A percentile compares a stretch with the other conserved stretches of the same genome.
Evolutionary conservation across 768 basidiomycete species (phyloP).

Genomic region (Pleurotus tuoliensis): DNA sequence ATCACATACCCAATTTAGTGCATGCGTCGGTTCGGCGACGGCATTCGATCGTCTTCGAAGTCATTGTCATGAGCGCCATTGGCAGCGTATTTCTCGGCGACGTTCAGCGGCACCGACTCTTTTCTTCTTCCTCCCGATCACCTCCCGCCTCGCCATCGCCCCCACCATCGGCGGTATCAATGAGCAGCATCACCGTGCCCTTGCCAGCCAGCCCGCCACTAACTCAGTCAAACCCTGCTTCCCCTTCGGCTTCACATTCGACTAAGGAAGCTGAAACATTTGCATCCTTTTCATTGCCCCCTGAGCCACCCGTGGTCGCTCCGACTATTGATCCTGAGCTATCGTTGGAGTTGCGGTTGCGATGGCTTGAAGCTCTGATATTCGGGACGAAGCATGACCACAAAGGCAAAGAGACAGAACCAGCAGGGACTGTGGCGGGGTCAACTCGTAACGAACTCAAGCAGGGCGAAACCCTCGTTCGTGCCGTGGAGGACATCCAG

Average conservation of each 20-base stretch:
- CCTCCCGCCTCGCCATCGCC: slow-evolving; percentile 36
- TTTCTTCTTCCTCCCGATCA: slow-evolving; percentile 47
- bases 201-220: slow-evolving; percentile 18
- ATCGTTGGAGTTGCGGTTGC: slow-evolving; percentile 69
- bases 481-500: slow-evolving; percentile 60
- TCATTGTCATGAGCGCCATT: slow-evolving; percentile 43
- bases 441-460: slow-evolving; percentile 29
- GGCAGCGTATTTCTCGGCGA: slow-evolving; percentile 85
- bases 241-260: not conserved
- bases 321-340: slow-evolving; percentile 56
- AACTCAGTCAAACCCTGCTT: slow-evolving; percentile 5
- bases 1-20: no score
- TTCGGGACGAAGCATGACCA: slow-evolving; percentile 51
- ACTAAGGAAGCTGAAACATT: not conserved
- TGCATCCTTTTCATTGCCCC: not conserved
- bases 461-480: slow-evolving; percentile 52
- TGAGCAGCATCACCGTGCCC: slow-evolving; percentile 28
- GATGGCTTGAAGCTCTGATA: slow-evolving; percentile 79
- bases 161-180: slow-evolving; percentile 23
- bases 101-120: slow-evolving; percentile 58
- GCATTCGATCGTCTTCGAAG: no score
- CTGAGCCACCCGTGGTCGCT: slow-evolving; percentile 9
- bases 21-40: no score
- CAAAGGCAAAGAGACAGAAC: slow-evolving; percentile 30
- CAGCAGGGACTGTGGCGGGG: not conserved